Evolutionary conservation across 2,329 filamentous ascomycete genomes (phyloP).

Genomic region (Claviceps humidiphila): DNA sequence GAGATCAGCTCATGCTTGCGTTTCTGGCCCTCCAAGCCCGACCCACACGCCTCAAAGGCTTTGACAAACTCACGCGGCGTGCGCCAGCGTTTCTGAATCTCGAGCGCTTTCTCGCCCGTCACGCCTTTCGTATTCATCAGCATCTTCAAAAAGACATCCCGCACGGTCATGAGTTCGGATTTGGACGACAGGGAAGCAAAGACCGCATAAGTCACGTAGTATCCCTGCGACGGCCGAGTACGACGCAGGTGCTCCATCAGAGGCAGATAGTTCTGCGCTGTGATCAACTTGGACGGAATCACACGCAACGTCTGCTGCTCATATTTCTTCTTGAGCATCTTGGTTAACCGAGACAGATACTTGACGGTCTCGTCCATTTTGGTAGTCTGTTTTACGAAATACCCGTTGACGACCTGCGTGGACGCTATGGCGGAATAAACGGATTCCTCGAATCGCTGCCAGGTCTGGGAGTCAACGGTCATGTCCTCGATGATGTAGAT

Average conservation of each 20-base stretch:
- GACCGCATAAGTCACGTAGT: slow-evolving; percentile 55
- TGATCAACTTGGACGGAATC: slow-evolving; percentile 52
- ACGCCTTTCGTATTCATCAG: slow-evolving; percentile 68
- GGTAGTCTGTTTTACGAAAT: slow-evolving; percentile 63
- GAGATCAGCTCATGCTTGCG: slow-evolving; percentile 48
- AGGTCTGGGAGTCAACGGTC: slow-evolving; percentile 39
- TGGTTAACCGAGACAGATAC: slow-evolving; percentile 62
- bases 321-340: slow-evolving; percentile 52
- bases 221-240: slow-evolving; percentile 34
- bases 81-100: slow-evolving; percentile 67
- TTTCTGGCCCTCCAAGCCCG: slow-evolving; percentile 36
- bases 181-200: slow-evolving; percentile 65
- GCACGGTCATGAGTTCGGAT: slow-evolving; percentile 57
- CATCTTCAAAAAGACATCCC: slow-evolving; percentile 73
- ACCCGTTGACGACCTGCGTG: slow-evolving; percentile 66
- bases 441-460: slow-evolving; percentile 48
- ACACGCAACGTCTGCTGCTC: slow-evolving; percentile 43
- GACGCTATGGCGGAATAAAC: slow-evolving; percentile 62
- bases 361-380: slow-evolving; percentile 67
- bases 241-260: slow-evolving; percentile 45
- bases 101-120: slow-evolving; percentile 64
- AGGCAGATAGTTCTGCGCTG: slow-evolving; percentile 51
- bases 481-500: slow-evolving; percentile 70
- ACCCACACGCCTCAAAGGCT: slow-evolving; percentile 47
- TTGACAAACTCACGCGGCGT: slow-evolving; percentile 61